Base-by-base conservation (phyloP, 768 basidiomycete species). In the Harrya chromipes region DNA sequence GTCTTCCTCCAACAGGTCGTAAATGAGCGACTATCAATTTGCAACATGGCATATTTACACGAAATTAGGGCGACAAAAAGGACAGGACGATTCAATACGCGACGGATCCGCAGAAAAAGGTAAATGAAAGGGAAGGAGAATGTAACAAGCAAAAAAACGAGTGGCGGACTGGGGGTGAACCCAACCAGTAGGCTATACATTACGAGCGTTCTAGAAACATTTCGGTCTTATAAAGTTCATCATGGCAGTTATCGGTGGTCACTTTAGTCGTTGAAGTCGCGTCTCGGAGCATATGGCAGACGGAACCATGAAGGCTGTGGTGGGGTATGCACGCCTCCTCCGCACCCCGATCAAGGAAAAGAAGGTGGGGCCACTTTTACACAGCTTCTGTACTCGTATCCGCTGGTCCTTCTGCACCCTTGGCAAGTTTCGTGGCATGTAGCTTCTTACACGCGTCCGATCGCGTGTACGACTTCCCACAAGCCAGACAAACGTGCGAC, bases 361-460 rank as follows among this genome's bases (percentile, higher is more conserved):
- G 23, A 41, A 27, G 40, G 24, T 13, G 17, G 39, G 16, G 16
- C 1, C 20, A 31, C 29, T 21, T 40, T 29, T 46, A 51, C 62
- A 56, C 43, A 6, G 59, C 61, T 40, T 51, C 53, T 11, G 45
- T 17, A 47, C 48, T 48, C 52, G 61, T 56, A 55, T 64, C 55
- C 53, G 51, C 26, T 42, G 3, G 34, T 23, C 7, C 56, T 39
- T 55, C 44, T 46, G 27, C 33, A 16, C 3, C 17, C n/a, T 40
- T 40, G 23, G 47, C 21, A n/a, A 49, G 13, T 40, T 56, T 65
- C 17, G 53, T 46, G 33, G 43, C 46, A 27, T 66, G 66, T 11
- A n/a, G 40, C 43, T 20, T 58, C 55, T 60, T 68, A 53, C 66
- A 70, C 24, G 62, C 68, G 54, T 68, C 68, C 10, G 49, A 14